Evolutionary conservation across 768 basidiomycete species (phyloP), one percentile per base, ranked within the genome.

Genomic region (Candolleomyces aberdarensis): DNA sequence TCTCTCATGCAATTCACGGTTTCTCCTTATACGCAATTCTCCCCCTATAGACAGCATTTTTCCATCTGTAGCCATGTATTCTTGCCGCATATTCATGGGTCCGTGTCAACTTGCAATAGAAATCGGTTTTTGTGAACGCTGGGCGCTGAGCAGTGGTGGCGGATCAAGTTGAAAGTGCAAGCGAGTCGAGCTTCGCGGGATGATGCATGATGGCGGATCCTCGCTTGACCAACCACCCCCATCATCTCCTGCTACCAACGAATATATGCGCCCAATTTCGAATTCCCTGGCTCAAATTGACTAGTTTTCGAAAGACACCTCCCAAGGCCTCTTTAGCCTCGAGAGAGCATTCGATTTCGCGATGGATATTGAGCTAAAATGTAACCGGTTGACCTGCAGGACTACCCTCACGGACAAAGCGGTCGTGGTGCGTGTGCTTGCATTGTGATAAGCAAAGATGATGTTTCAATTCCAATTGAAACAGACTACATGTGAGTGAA

Each of bases 291-390:
- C 26, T 26, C 26, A 26, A 26, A 2, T 26, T 26, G 26, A 26
- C 26, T 26, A 26, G 26, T 26, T 2, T 26, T 26, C 26, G 26
- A 26, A 26, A 26, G 26, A 26, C 2, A 26, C 26, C 26, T 26
- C 26, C 56, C 10, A 20, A 13, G 8, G 17, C 46, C 8, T 32
- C 11, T 20, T 26, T 26, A 26, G 26, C 3, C 26, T 32, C 5
- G 44, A 3, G 20, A 31, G 13, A 17, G 19, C 20, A 13, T 11
- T 3, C 20, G 14, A 39, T 17, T 56, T n/a, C 6, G 20, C 17
- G 36, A 92, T 92, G 90, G 90, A 92, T 71, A 80, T 82, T 32
- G 89, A 91, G 53, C 74, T 92, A 52, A 88, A 85, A 66, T 92
- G 91, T 69, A 92, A 92, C 71, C 81, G 86, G n/a, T 78, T 92